Base-by-base conservation (phyloP, 2,329 filamentous ascomycete species). In the Fusarium humuli region DNA sequence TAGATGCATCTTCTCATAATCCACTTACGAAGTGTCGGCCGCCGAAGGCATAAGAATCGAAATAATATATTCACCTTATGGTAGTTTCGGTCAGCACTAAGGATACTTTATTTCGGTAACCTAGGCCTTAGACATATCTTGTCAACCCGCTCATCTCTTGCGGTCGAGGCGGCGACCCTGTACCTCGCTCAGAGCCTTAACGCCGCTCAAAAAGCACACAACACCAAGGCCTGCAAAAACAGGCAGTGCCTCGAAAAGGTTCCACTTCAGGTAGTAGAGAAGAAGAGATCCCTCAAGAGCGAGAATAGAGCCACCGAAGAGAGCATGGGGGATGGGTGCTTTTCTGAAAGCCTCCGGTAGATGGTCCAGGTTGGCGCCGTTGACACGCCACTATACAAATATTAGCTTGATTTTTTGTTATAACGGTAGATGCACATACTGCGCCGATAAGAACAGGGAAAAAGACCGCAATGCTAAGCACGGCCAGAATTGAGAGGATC, bases 221-320 rank as follows among this genome's bases (percentile, higher is more conserved):
- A 87, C 81, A 18, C 90, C 90, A 30, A 96, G 87, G 45, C 90
- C 82, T 34, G 85, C 85, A 57, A 91, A 90, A 27, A 90, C 90
- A 7, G 94, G 94, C 52, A 99, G 85, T 16, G 89, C 90, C 84
- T 97, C 91, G 86, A 98, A 97, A 47, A 99, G 85, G 77, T 91
- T 97, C 94, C 95, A 98, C 77, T 83, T 89, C 56, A 88, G 91
- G 82, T 98, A 98, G 86, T 99, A 99, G 72, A 97, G 83, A 84
- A 96, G 95, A 83, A 99, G 98, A 60, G 97, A 90, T 18, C 88
- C 92, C 81, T 99, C 96, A 85, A 99, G 92, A 23, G 90, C 90
- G 41, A 97, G 67, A 59, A 99, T 89, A 7, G 94, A 97, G 54
- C 92, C 92, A 73, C 97, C 92, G 84, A 98, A 99, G 34, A 94